phyloP scores from a whole-genome alignment of 164 flowering plant genomes.

The Aristolochia californica region DNA sequence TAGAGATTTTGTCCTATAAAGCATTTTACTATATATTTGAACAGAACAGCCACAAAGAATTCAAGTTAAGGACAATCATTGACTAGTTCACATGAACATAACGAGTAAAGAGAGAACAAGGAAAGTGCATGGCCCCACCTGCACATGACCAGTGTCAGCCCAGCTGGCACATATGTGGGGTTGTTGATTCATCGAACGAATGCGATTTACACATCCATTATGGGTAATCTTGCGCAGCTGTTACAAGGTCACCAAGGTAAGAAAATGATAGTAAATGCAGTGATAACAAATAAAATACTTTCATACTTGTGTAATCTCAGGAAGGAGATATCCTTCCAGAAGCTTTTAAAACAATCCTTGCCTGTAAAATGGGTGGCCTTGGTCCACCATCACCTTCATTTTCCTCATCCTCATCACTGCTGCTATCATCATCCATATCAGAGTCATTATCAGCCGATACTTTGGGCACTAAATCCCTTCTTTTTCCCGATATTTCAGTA shows the following conservation, averaged over 20 bases:
- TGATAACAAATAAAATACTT: background rate
- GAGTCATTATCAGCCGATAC: slow-evolving; percentile 30
- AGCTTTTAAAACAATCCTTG: slow-evolving; percentile 5
- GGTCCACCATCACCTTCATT: slow-evolving; percentile 37
- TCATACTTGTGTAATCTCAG: background rate
- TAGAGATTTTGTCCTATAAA: too few relatives aligned
- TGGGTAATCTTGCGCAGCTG: slow-evolving; percentile 79
- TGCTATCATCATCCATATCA: slow-evolving; percentile 55
- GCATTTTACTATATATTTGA: background rate
- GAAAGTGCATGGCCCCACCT: slow-evolving; percentile 29
- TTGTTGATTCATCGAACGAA: slow-evolving; percentile 77
- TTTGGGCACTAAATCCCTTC: slow-evolving; percentile 54
- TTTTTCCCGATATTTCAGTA: slow-evolving; percentile 68
- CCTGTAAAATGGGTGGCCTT: slow-evolving; percentile 63
- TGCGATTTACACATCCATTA: slow-evolving; percentile 83
- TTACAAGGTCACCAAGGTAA: slow-evolving; percentile 1
- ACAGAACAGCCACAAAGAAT: background rate
- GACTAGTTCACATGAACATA: background rate
- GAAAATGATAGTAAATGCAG: background rate
- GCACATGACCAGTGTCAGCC: slow-evolving; percentile 87
- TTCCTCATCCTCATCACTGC: slow-evolving; percentile 55
- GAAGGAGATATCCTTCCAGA: background rate
- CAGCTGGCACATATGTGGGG: slow-evolving; percentile 95
- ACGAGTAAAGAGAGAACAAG: background rate
- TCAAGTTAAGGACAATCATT: too few relatives aligned